These are phyloP conservation scores for Tilletia setariae DNA, from an alignment of 1,284 basidiomycete species.

Conservation along the genomic window DNA sequence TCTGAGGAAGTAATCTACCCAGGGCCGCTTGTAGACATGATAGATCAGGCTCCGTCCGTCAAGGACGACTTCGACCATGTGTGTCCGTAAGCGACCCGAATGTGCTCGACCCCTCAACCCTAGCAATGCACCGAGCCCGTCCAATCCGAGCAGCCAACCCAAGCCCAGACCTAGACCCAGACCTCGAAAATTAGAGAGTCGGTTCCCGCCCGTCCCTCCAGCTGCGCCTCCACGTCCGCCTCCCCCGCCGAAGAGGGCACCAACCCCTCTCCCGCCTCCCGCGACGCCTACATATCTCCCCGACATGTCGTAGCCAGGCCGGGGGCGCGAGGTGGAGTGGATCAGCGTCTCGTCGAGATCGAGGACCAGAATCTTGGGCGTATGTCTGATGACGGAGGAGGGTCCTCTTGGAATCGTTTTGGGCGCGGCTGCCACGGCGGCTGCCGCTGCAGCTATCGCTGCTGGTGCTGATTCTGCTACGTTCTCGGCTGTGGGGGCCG, in stretches of 20 bases:
- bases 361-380: slow-evolving; percentile 59
- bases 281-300: background rate
- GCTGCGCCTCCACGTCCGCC: no score
- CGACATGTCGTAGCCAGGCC: slow-evolving; percentile 17
- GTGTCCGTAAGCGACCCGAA: slow-evolving; percentile 64
- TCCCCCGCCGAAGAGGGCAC: background rate
- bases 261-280: background rate
- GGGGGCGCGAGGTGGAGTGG: slow-evolving; percentile 84
- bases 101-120: slow-evolving; percentile 36
- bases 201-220: no score
- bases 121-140: slow-evolving; percentile 39
- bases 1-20: slow-evolving; percentile 64
- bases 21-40: slow-evolving; percentile 96
- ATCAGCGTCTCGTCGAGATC: slow-evolving; percentile 98
- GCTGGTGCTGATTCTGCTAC: background rate
- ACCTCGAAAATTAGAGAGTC: no score
- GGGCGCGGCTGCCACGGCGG: background rate
- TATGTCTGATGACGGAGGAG: slow-evolving; percentile 44
- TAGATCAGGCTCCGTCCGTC: slow-evolving; percentile 86
- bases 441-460: background rate
- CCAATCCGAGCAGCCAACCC: slow-evolving; percentile 38
- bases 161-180: background rate
- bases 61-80: slow-evolving; percentile 92
- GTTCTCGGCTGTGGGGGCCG: background rate
- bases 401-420: slow-evolving; percentile 16